A percentile compares a stretch with the other conserved stretches of the same genome.
phyloP scores from a whole-genome alignment of 2,329 filamentous ascomycete species.

The Beauveria australis region DNA sequence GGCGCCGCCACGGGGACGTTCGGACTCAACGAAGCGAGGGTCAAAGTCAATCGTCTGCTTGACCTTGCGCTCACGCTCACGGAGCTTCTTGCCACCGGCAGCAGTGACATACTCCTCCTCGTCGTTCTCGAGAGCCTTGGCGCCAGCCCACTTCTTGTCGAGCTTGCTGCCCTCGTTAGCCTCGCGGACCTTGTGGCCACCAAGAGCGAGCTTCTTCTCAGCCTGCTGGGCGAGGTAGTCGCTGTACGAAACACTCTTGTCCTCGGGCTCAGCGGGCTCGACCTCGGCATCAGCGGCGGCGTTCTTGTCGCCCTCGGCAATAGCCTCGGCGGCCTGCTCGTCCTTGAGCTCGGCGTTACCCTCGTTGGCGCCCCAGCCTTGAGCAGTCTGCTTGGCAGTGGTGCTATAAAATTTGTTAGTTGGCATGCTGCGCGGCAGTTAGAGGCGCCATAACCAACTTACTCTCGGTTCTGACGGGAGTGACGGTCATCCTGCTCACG shows the following conservation, averaged over 20 bases:
- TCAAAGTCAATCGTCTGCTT: conserved; percentile 88
- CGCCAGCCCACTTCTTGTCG: conserved; percentile 88
- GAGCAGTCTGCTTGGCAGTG: conserved; percentile 78
- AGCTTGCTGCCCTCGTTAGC: conserved; percentile 84
- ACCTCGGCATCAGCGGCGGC: conserved; percentile 40
- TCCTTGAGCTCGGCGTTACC: conserved; percentile 82
- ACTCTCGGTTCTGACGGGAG: conserved; percentile 39
- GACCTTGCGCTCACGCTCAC: conserved; percentile 83
- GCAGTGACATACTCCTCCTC: conserved; percentile 71
- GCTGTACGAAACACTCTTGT: conserved; percentile 83
- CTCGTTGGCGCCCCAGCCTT: conserved; percentile 80
- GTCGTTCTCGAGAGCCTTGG: conserved; percentile 62
- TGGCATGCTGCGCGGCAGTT: neutral
- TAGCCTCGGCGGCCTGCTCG: conserved; percentile 83
- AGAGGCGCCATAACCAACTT: conserved; percentile 20
- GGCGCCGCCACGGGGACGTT: conserved; percentile 47
- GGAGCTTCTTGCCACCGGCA: conserved; percentile 67
- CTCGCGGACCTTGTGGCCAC: conserved; percentile 63
- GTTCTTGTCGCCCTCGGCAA: conserved; percentile 77
- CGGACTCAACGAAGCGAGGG: conserved; percentile 68
- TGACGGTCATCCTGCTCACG: conserved; percentile 51
- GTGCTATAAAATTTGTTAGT: conserved; percentile 41
- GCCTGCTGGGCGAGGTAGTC: conserved; percentile 71
- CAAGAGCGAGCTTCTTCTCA: conserved; percentile 69
- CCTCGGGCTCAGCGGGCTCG: conserved; percentile 57